Evolutionary conservation across 1,139 yeast species (phyloP).

Genomic region (Wickerhamomyces sp.): DNA sequence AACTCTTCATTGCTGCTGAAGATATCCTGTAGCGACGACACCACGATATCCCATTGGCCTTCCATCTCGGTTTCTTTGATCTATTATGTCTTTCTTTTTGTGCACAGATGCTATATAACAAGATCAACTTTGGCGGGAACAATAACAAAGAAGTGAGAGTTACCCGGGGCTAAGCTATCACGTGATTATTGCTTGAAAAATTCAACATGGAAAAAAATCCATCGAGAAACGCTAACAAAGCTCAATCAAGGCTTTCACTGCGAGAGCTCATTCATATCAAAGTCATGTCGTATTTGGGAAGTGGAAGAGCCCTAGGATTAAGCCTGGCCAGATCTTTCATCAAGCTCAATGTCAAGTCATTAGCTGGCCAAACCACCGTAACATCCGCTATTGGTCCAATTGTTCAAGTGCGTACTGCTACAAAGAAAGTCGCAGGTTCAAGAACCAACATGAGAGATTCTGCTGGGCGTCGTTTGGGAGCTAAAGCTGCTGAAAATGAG

Average conservation of each 20-base stretch:
- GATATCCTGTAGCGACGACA: conserved; percentile 62
- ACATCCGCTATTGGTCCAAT: conserved; percentile 2
- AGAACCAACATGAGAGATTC: conserved; percentile 92
- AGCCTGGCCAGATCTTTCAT: not conserved
- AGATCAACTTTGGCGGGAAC: not conserved
- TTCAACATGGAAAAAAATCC: not conserved
- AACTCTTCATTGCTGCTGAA: conserved; percentile 55
- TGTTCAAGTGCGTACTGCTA: conserved; percentile 75
- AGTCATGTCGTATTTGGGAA: conserved; percentile 5
- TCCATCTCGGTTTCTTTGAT: conserved; percentile 19
- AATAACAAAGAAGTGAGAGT: not conserved
- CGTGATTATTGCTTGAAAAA: not conserved
- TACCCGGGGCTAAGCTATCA: not conserved
- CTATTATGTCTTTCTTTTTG: not conserved
- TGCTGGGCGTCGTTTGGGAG: conserved; percentile 91
- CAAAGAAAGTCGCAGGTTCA: conserved; percentile 92
- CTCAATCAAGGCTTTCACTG: not conserved
- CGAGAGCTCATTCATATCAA: not conserved
- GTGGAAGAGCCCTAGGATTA: conserved; percentile 10
- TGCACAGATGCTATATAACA: no score
- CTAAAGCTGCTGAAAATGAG: conserved; percentile 71
- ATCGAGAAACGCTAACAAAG: not conserved
- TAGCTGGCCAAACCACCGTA: conserved; percentile 9
- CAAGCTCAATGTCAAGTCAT: conserved; percentile 3
- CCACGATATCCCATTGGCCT: conserved; percentile 65